Base-by-base conservation (phyloP, 2,329 filamentous ascomycete genomes). In the Fusarium musae region DNA sequence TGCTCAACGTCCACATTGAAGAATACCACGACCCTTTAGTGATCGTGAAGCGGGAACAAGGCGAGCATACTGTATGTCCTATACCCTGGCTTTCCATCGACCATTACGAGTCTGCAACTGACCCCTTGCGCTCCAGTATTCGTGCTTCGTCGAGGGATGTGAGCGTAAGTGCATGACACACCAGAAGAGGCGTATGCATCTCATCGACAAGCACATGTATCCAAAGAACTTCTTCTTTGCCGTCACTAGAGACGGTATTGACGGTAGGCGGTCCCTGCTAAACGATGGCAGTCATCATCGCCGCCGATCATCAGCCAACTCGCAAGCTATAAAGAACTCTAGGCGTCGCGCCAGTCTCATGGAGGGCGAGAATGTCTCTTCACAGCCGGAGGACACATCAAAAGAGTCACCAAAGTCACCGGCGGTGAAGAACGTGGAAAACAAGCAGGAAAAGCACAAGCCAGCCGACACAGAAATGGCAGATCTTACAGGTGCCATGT, bases 191-290 rank as follows among this genome's bases (percentile, higher is more conserved):
- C 89, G 93, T 39, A 90, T 94, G 80, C 96, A 99, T 85, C 87
- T 97, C 74, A 94, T 97, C 75, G 95, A 97, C 85, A 98, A 97
- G 84, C 96, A 99, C 82, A 88, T 92, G 83, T 99, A 96, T 79
- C 96, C 95, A 16, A 91, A 90, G 79, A 93, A 93, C 77, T 97
- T 95, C 83, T 96, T 97, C 82, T 97, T 97, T 78, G 90, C 91
- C 56, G 89, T 98, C 59, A 92, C 97, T 6, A 93, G 95, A 74
- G 91, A 94, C 70, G 96, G 96, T n/a, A 93, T 98, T 69, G 96
- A 98, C 78, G 92, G 92, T 53, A 90, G 93, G 58, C 91, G 87
- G 47, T 97, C 94, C 23, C 90, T 99, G 83, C 85, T 98, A 17
- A 85, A 90, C 54, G 88, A 91, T n/a, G 81, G 83, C 16, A 82